Conservation (phyloP, 1,284 basidiomycete genomes). For the Coriolopsis trogii region DNA sequence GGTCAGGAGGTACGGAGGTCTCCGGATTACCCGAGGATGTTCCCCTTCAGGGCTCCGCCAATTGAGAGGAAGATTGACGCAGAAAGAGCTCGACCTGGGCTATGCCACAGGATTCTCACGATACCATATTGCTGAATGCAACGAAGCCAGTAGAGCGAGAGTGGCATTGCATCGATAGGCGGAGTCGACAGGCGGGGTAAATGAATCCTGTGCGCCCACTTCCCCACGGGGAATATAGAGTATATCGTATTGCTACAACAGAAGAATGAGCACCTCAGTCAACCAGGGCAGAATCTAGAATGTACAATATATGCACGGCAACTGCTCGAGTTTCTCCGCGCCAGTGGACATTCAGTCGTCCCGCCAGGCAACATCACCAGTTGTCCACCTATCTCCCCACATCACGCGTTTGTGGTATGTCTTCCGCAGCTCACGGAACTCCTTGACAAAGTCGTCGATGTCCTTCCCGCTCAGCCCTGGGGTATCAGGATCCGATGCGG, state of each 20-base stretch:
- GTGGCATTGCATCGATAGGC: background rate
- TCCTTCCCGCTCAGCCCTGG: slow-evolving; percentile 50
- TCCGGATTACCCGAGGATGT: slow-evolving; percentile 13
- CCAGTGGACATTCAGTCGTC: slow-evolving; percentile 22
- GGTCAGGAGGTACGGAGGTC: slow-evolving; percentile 8
- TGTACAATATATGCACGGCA: background rate
- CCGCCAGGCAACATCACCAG: slow-evolving; percentile 81
- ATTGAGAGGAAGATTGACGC: background rate
- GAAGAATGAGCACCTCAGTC: slow-evolving; percentile 3
- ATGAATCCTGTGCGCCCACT: background rate
- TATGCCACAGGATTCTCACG: background rate
- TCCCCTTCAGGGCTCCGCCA: slow-evolving; percentile 4
- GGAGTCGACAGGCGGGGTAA: background rate
- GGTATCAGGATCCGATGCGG: slow-evolving; percentile 36
- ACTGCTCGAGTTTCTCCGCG: background rate
- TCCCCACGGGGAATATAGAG: slow-evolving; percentile 9
- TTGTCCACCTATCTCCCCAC: slow-evolving; percentile 85
- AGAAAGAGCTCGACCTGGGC: background rate
- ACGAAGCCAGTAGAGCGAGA: background rate
- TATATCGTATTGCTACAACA: slow-evolving; percentile 18
- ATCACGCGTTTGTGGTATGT: slow-evolving; percentile 88
- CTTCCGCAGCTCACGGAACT: slow-evolving; percentile 86
- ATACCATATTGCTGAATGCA: background rate
- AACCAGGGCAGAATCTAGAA: slow-evolving; percentile 1
- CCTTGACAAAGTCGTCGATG: slow-evolving; percentile 84